Base-by-base conservation (phyloP, 768 basidiomycete species). In the Leccinum truebloodii region DNA sequence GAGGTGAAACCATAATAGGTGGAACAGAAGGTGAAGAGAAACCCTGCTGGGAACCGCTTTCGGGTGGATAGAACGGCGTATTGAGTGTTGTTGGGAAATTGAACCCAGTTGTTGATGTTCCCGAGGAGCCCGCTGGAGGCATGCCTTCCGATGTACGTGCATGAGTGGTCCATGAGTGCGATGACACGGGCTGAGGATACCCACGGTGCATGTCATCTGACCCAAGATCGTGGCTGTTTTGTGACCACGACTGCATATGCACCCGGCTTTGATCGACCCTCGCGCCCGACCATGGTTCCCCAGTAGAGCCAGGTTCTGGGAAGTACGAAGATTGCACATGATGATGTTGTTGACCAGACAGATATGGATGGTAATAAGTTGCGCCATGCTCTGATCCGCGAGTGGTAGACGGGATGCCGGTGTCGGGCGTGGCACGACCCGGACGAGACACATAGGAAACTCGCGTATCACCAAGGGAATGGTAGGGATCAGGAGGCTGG, bases 51-150 rank as follows among this genome's bases (percentile, higher is more conserved):
- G 74, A 39, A 58, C 74, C 69, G 53, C 69, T 69, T 56, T 76
- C 74, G 48, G 65, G 63, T 22, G 86, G 86, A 69, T 78, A 84
- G 73, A 85, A 87, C 12, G 86, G 81, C 9, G 84, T 78, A 62
- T 72, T 84, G 41, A 86, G 78, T 16, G 86, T 86, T 46, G 83
- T 86, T 46, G 83, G 81, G 68, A 87, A 81, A 54, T 64, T 48
- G 66, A 69, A 80, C 50, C 49, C 60, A 39, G 71, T 67, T 39
- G 71, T 35, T 28, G 69, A 30, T 8, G 65, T 20, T 26, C 63
- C 69, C 53, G 69, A 65, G 57, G 71, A 57, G 46, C 61, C 64
- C 49, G 63, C 59, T 50, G 68, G 62, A 57, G 63, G 49, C 51
- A 74, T 62, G 50, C 59, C 67, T 55, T 69, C 71, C 14, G 75